Evolutionary conservation across 768 basidiomycete species (phyloP), one percentile per base, ranked within the genome.

Genomic region (Leccinum broughii): DNA sequence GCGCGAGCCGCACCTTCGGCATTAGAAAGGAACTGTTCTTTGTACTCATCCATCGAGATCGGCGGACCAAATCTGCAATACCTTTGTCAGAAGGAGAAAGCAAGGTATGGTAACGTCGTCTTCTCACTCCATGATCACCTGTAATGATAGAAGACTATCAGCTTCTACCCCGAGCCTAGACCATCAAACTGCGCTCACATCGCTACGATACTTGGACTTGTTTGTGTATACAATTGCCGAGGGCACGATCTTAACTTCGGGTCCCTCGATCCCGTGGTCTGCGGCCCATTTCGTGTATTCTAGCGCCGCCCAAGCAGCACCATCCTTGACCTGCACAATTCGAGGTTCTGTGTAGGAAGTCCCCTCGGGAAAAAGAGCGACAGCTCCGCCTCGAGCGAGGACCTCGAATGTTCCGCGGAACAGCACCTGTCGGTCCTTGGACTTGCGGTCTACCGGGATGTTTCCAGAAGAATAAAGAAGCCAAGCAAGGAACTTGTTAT

Each of bases 391-490:
- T n/a, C 78, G 78, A 17, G 86, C 81, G 44, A 99, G 81, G 1
- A 89, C 88, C 55, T 96, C 90, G 66, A 98, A 89, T 0, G 95
- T 97, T 48, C 93, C 91, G 63, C 85, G 84, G 77, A 97, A 95
- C 17, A 98, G 80, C 20, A 85, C 83, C 68, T 90, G 90, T 57
- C 93, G 88, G 76, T 99, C 95, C 77, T 93, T 93, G 62, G 85
- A 92, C 77, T 92, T 95, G 61, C 97, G 85, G 74, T 97, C 95
- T 37, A 98, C 96, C 24, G 96, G 95, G 64, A 99, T 95, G 74
- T 97, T 97, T n/a, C 97, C 95, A 2, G 96, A 90, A 62, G 90
- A 90, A 56, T 84, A 83, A 9, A 98, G 80, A 60, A 98, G 82
- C 64, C 85, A 87, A 28, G 83, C 81, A 58, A 89, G 77, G 10